Evolutionary conservation across 1,284 basidiomycete species (phyloP).

Genomic region (Flammula alnicola): DNA sequence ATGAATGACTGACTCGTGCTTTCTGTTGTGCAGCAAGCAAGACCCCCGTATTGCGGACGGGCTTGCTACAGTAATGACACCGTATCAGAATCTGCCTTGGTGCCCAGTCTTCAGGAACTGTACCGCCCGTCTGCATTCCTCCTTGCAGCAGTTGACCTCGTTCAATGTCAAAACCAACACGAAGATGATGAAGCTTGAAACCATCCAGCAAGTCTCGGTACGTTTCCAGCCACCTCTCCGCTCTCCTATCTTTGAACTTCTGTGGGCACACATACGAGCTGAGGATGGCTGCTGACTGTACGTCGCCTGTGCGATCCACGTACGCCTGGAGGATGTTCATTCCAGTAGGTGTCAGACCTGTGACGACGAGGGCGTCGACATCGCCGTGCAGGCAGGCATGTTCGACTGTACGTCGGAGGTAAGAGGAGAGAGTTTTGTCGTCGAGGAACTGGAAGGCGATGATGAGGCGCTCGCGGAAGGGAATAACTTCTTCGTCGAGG

Average conservation of each 20-base stretch:
- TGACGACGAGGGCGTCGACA: slow-evolving; percentile 80
- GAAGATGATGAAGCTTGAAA: slow-evolving; percentile 78
- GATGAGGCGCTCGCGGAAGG: slow-evolving; percentile 83
- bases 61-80: slow-evolving; percentile 78
- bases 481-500: slow-evolving; percentile 81
- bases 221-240: slow-evolving; percentile 79
- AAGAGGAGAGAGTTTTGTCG: slow-evolving; percentile 70
- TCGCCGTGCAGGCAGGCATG: slow-evolving; percentile 58
- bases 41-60: slow-evolving; percentile 44
- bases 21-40: slow-evolving; percentile 38
- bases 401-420: slow-evolving; percentile 58
- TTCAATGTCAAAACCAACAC: slow-evolving; percentile 67
- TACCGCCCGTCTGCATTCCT: slow-evolving; percentile 55
- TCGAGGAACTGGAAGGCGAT: slow-evolving; percentile 88
- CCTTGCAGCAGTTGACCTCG: slow-evolving; percentile 45
- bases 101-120: slow-evolving; percentile 56
- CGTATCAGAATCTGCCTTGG: slow-evolving; percentile 71
- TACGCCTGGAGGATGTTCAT: slow-evolving; percentile 80
- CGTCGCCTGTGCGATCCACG: slow-evolving; percentile 82
- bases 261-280: slow-evolving; percentile 63
- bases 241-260: slow-evolving; percentile 53
- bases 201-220: slow-evolving; percentile 85
- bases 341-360: slow-evolving; percentile 74
- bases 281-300: slow-evolving; percentile 87
- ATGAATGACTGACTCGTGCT: slow-evolving; percentile 45